Conservation (phyloP, 2,329 filamentous ascomycete species). For the Talaromyces verruculosus region DNA sequence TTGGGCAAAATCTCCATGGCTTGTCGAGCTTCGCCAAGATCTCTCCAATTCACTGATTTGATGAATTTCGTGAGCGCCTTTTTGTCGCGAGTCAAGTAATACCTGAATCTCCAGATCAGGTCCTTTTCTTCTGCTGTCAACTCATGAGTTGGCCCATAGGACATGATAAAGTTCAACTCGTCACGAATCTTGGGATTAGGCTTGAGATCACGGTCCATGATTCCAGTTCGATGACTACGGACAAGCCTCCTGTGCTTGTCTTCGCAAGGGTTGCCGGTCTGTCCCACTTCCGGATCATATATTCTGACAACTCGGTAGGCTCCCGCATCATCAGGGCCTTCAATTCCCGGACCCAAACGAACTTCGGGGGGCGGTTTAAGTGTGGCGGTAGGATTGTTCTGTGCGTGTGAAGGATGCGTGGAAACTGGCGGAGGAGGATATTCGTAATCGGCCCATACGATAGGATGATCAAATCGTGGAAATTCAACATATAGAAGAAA, state of each 20-base stretch:
- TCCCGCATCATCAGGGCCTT: conserved; percentile 58
- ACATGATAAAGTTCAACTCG: conserved; percentile 85
- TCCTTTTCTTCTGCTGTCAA: conserved; percentile 91
- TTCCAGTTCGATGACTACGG: conserved; percentile 88
- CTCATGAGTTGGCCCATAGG: conserved; percentile 87
- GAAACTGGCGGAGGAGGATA: conserved; percentile 84
- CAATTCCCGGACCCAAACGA: conserved; percentile 85
- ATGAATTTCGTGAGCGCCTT: conserved; percentile 92
- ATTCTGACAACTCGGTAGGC: conserved; percentile 70
- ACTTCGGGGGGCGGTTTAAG: conserved; percentile 83
- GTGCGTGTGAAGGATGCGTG: conserved; percentile 63
- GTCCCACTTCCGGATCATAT: conserved; percentile 90
- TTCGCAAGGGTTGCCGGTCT: conserved; percentile 88
- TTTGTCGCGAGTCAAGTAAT: conserved; percentile 91
- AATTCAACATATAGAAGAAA: conserved; percentile 90
- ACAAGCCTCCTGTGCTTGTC: conserved; percentile 91
- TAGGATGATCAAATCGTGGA: conserved; percentile 89
- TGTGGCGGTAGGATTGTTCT: conserved; percentile 66
- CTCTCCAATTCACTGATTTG: conserved; percentile 94
- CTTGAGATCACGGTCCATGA: conserved; percentile 90
- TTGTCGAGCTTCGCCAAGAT: conserved; percentile 79
- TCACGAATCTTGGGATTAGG: conserved; percentile 95
- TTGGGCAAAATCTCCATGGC: conserved; percentile 85
- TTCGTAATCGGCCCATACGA: conserved; percentile 92
- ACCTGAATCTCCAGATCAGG: conserved; percentile 94